phyloP scores from a whole-genome alignment of 2,329 filamentous ascomycete species.

The Clarireedia hainanense region DNA sequence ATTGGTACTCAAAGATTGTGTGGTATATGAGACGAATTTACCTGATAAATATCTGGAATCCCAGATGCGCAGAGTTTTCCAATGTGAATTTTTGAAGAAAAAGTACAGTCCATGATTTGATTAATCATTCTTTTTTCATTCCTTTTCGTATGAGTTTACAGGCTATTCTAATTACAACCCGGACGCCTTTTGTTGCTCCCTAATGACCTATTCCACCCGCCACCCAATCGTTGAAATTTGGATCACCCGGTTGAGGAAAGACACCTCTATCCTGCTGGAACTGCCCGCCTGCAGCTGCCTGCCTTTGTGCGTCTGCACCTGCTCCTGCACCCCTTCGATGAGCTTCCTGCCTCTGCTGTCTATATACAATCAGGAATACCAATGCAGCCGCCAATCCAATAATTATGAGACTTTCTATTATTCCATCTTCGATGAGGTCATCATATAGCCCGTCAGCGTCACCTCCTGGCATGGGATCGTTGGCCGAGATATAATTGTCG shows the following conservation, averaged over 20 bases:
- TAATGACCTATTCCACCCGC: conserved; percentile 57
- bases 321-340: conserved; percentile 35
- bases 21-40: no score
- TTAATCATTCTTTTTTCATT: not conserved
- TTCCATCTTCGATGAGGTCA: conserved; percentile 64
- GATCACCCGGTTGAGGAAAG: conserved; percentile 60
- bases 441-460: conserved; percentile 49
- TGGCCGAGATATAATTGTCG: conserved; percentile 35
- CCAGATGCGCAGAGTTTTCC: no score
- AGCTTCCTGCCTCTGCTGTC: conserved; percentile 60
- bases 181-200: conserved; percentile 1
- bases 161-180: not conserved
- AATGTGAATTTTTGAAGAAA: no score
- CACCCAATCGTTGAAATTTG: conserved; percentile 57
- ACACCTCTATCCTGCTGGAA: conserved; percentile 41
- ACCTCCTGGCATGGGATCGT: conserved; percentile 47
- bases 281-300: conserved; percentile 19
- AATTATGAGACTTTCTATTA: conserved; percentile 80
- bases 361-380: conserved; percentile 73
- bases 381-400: conserved; percentile 68
- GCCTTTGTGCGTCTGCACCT: conserved; percentile 30
- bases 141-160: not conserved
- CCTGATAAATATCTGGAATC: no score
- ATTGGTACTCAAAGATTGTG: no score
- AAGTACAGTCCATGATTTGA: no score